These are phyloP conservation scores for Gastroboletus turbinatus DNA, from an alignment of 1,284 basidiomycete species.

Conservation along the genomic window DNA sequence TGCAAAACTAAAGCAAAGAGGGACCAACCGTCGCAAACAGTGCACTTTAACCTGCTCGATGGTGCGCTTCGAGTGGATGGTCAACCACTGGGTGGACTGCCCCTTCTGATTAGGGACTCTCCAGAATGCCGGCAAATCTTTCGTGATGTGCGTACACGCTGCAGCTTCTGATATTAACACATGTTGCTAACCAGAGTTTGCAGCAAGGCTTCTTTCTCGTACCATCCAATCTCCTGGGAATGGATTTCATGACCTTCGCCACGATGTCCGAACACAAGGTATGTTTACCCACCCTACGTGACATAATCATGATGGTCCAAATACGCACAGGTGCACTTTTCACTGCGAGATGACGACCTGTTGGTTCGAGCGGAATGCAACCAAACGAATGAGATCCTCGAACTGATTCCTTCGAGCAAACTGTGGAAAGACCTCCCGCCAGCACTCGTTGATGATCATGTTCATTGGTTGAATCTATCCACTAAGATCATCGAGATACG, in stretches of 20 bases:
- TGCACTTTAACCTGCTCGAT: not conserved
- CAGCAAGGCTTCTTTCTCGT: slow-evolving; percentile 23
- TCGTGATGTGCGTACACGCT: too few relatives aligned
- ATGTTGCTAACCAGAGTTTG: too few relatives aligned
- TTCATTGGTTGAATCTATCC: too few relatives aligned
- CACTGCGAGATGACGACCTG: slow-evolving; percentile 19
- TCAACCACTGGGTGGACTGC: slow-evolving; percentile 34
- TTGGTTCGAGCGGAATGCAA: slow-evolving; percentile 30
- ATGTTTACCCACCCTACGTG: not conserved
- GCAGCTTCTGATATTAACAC: too few relatives aligned
- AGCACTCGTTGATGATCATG: too few relatives aligned
- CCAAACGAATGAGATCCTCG: slow-evolving; percentile 13
- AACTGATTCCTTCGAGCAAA: slow-evolving; percentile 38
- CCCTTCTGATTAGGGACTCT: slow-evolving; percentile 24
- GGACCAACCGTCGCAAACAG: not conserved
- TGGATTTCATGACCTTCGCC: slow-evolving; percentile 36
- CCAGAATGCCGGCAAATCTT: too few relatives aligned
- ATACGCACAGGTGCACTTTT: slow-evolving; percentile 32
- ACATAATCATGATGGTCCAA: not conserved
- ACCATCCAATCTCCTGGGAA: slow-evolving; percentile 34
- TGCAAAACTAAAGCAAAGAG: too few relatives aligned
- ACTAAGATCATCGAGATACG: too few relatives aligned
- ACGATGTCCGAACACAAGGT: slow-evolving; percentile 22
- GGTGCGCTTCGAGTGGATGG: too few relatives aligned
- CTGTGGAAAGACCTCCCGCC: slow-evolving; percentile 40